Percentiles rank a stretch among this genome's conserved stretches.
phyloP scores from a whole-genome alignment of 441 rosid genomes.

The Adansonia grandidieri region DNA sequence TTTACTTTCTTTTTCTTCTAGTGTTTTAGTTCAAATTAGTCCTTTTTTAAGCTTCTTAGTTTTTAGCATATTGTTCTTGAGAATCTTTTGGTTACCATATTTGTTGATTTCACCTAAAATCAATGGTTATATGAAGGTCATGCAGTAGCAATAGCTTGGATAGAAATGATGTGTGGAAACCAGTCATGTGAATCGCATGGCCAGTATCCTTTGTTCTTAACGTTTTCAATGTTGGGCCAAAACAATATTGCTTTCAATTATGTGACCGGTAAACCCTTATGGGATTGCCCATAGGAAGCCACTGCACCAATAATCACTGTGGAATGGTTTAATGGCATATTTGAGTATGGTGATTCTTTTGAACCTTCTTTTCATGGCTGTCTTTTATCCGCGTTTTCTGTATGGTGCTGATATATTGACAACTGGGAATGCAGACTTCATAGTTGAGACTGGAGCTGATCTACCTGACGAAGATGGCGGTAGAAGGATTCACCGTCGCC shows the following conservation, averaged over 20 bases:
- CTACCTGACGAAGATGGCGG: conserved; percentile 75
- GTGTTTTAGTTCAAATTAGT: background rate
- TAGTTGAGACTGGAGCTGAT: conserved; percentile 75
- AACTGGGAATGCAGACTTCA: conserved; percentile 60
- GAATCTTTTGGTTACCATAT: background rate
- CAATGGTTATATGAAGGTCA: background rate
- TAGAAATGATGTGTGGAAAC: background rate
- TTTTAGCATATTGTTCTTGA: background rate
- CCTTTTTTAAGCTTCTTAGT: background rate
- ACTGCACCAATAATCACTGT: conserved; percentile 8
- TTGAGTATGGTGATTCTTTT: conserved; percentile 2
- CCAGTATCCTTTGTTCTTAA: background rate
- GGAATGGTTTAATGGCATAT: background rate
- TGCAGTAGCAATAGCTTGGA: background rate
- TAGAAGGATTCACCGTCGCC: conserved; percentile 70
- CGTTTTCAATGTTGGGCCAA: background rate
- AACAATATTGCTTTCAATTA: conserved; percentile 9
- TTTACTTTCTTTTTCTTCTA: background rate
- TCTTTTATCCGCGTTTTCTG: background rate
- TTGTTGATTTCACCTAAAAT: background rate
- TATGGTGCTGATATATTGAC: background rate
- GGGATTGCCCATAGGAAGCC: background rate
- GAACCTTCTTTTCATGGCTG: background rate
- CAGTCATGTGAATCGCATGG: background rate
- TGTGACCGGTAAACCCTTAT: background rate